Base-by-base conservation (phyloP, 495 filamentous ascomycete genomes). In the Lasiosphaeris hirsuta region DNA sequence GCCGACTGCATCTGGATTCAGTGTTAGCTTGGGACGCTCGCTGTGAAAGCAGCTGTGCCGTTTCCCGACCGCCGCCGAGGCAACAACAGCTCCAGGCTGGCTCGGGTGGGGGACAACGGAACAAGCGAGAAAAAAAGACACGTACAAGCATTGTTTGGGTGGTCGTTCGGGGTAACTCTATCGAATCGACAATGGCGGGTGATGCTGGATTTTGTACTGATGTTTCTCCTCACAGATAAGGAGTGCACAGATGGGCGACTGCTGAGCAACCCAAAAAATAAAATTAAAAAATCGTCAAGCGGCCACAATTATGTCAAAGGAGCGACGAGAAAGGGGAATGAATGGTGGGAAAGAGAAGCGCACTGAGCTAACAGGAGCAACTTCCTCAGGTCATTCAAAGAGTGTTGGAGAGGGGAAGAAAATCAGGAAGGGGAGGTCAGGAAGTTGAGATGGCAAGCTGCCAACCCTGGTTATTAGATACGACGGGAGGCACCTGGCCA, bases 1-100 rank as follows among this genome's bases (percentile, higher is more conserved):
- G 72, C 71, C 34, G 74, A 67, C 51, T 74, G 66, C 48, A 72
- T 51, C 62, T 78, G 53, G 8, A 7, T 13, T 18, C 34, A 17
- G 19, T 30, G 51, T 56, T 17, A 57, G 54, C 37, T 37, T 44
- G 14, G 36, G 9, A 4, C 9, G n/a, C 46, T 10, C 7, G 7
- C n/a, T n/a, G n/a, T n/a, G n/a, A n/a, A n/a, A n/a, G n/a, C n/a
- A n/a, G n/a, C n/a, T n/a, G n/a, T n/a, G n/a, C n/a, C n/a, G n/a
- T n/a, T n/a, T n/a, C n/a, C n/a, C n/a, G n/a, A n/a, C n/a, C n/a
- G n/a, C n/a, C n/a, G n/a, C n/a, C n/a, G n/a, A n/a, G n/a, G n/a
- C n/a, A n/a, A n/a, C 39, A 7, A 13, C 39, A 15, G 39, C 39
- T 41, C 2, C 39, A 41, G 39, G 39, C 39, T 30, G 5, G 23